Evolutionary conservation across 352 stramenopile species (phyloP), one percentile per base, ranked within the genome.

Genomic region (Aphanomyces stellatus): DNA sequence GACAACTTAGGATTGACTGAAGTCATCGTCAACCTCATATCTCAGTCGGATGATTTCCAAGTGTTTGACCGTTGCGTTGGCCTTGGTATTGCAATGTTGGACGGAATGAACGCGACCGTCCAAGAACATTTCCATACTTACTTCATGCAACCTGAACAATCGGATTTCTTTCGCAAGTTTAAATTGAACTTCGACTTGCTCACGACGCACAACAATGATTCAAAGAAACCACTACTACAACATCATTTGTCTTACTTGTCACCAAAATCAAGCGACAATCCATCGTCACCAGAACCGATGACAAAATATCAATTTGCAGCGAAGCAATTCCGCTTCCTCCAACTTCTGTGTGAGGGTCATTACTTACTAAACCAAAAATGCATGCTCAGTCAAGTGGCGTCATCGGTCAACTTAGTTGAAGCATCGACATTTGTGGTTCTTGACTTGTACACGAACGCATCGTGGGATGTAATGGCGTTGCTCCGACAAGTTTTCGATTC

Each of bases 31-130:
- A 71, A 88, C 25, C 51, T 91, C 19, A 81, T 91, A 30, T 65
- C 79, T 22, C 76, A 63, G 1, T 65, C 79, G 19, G 79, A 87
- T 13, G 81, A 87, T 40, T 78, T 86, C 22, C 62, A 72, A 5
- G 51, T 91, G 11, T 86, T 89, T 70, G 69, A 74, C 17, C 81
- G 72, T 24, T 77, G 78, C 66, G 76, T 91, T 42, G 70, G 82
- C 37, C 74, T 91, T 25, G 82, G 82, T 10, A 79, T 91, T 13
- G 79, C 82, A 10, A 65, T 91, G 3, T 60, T 91, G 24, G 78
- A 89, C 65, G 82, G 80, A 3, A 89, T 91, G 80, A 91, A 91
- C 51, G 79, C 82, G 0, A 75, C 88, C 62, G 82, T 91, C 1
- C 82, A 91, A 67, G 82, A 91, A 41, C 83, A 67, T 27, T 91